Base-by-base conservation (phyloP, 2,329 filamentous ascomycete genomes). In the Myriangium duriaei region DNA sequence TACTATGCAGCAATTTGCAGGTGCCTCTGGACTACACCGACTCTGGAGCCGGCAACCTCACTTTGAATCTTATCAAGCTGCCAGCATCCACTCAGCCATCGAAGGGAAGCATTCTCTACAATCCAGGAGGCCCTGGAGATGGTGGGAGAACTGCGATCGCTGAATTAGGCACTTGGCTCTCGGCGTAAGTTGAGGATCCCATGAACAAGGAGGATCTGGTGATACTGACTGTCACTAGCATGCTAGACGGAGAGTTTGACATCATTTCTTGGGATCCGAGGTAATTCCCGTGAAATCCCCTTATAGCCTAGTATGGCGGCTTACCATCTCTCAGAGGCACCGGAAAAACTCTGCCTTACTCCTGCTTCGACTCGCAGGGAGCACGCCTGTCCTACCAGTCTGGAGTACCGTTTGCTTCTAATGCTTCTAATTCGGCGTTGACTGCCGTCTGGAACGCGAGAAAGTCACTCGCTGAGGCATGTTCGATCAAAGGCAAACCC, bases 11-110 rank as follows among this genome's bases (percentile, higher is more conserved):
- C 4, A 57, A 42, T n/a, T 42, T 65, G 11, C 33, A 44, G 0
- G 62, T 64, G 0, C 62, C 62, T 2, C 52, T 64, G 3, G 62
- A 65, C 43, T 65, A 66, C 34, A 54, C 53, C 5, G 40, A 52
- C 24, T 57, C 49, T 0, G 15, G 13, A 11, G 12, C 13, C 24
- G 15, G 12, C 5, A 15, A 14, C 10, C 40, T 63, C 4, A 36
- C 44, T 0, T 48, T 65, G 3, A 47, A 58, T 13, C 43, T 65
- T 1, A 33, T 59, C 13, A 57, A 45, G 12, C 44, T 55, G 6
- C 51, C 52, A 1, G 58, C 61, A 1, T 37, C 46, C 2, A 49
- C 49, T 4, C 30, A 52, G 21, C 53, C 56, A 0, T 49, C 47
- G 2, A 54, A 55, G 17, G 60, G 61, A 2, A 62, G 53, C 30